These are phyloP conservation scores for Apiosordaria backusii DNA, from an alignment of 495 filamentous ascomycete genomes.

Conservation along the genomic window DNA sequence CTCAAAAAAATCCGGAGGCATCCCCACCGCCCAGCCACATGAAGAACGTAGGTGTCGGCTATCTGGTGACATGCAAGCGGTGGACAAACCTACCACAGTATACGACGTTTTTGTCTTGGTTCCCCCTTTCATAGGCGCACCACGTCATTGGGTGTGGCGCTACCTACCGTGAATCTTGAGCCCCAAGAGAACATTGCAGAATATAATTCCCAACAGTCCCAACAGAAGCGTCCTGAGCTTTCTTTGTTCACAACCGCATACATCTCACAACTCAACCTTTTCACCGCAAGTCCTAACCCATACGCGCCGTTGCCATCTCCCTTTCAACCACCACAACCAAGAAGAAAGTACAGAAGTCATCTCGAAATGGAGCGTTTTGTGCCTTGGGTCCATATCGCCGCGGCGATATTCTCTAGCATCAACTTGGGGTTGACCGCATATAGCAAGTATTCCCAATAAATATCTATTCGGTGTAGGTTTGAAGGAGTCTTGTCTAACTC, in stretches of 20 bases:
- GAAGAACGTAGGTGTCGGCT: background rate
- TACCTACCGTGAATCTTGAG: background rate
- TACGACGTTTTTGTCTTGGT: background rate
- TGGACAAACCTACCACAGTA: background rate
- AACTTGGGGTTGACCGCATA: slow-evolving; percentile 70
- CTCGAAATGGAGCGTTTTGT: slow-evolving; percentile 41
- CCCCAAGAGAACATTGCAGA: background rate
- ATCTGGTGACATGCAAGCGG: background rate
- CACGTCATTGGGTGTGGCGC: background rate
- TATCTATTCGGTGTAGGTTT: too few relatives aligned
- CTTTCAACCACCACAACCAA: background rate
- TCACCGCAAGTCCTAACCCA: background rate
- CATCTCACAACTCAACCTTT: background rate
- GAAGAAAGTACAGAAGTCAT: background rate
- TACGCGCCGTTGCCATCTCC: background rate
- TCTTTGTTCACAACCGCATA: background rate
- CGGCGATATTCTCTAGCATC: slow-evolving; percentile 64
- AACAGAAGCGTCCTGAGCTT: background rate
- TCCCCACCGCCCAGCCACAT: background rate
- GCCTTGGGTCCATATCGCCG: slow-evolving; percentile 60
- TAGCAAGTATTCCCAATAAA: slow-evolving; percentile 47
- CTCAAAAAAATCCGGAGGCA: background rate
- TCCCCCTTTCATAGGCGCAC: background rate
- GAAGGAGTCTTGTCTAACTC: background rate
- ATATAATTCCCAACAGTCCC: background rate